Conservation (phyloP, 495 filamentous ascomycete species). For the Tuber aestivum region DNA sequence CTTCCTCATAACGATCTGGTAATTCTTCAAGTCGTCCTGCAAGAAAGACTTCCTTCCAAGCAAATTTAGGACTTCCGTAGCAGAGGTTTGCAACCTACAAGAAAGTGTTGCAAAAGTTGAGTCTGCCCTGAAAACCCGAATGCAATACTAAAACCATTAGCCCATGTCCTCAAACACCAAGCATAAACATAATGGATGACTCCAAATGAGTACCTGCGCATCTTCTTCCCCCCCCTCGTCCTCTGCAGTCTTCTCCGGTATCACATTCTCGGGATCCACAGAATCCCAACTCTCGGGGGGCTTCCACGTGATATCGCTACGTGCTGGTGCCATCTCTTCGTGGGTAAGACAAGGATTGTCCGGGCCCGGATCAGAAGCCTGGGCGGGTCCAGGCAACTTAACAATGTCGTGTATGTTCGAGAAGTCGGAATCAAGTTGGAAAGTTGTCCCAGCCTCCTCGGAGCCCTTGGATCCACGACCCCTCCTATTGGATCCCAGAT, state of each 20-base stretch:
- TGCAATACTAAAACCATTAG: constrained; percentile 57
- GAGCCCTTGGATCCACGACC: constrained; percentile 24
- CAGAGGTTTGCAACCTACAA: constrained; percentile 70
- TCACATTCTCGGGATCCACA: not conserved
- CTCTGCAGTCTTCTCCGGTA: constrained; percentile 23
- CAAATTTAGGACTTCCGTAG: constrained; percentile 72
- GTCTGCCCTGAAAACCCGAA: constrained; percentile 91
- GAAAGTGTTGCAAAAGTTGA: constrained; percentile 89
- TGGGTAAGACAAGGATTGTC: constrained; percentile 12
- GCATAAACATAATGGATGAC: not conserved
- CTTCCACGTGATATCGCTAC: constrained; percentile 34
- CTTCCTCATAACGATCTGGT: constrained; percentile 90
- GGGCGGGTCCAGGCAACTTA: constrained; percentile 20
- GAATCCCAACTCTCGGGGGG: constrained; percentile 40
- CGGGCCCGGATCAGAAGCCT: constrained; percentile 28
- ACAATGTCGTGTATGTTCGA: constrained; percentile 34
- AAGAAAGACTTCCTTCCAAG: constrained; percentile 87
- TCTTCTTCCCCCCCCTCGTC: constrained; percentile 33
- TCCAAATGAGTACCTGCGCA: constrained; percentile 26
- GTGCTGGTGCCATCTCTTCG: constrained; percentile 29
- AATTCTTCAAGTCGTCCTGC: constrained; percentile 81
- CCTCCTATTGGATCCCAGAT: constrained; percentile 11
- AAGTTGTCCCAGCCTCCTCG: constrained; percentile 20
- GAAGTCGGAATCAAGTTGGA: constrained; percentile 36
- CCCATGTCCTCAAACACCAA: not conserved